Evolutionary conservation across 2,329 filamentous ascomycete genomes (phyloP), one percentile per base, ranked within the genome.

Genomic region (Elsinoe ampelina): DNA sequence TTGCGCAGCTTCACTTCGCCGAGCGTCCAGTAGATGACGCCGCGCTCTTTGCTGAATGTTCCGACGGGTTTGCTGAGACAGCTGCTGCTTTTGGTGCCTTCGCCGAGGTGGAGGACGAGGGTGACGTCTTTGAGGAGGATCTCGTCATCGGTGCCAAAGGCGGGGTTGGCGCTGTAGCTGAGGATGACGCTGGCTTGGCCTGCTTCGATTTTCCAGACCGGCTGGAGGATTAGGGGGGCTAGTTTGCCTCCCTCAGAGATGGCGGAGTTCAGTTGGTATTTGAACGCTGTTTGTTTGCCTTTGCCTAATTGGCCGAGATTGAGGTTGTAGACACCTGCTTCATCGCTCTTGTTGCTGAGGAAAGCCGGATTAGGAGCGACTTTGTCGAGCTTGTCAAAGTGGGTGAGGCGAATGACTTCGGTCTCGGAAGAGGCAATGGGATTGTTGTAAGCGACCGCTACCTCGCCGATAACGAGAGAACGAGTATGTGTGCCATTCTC

Each of bases 351-450:
- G 63, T 89, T 86, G 32, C 84, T 82, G 54, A 97, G 84, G 71
- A 97, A 95, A 58, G 90, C 87, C 42, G 89, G 89, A 69, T 98
- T 98, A 1, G 91, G 90, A 0, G 90, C 91, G 57, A 98, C 91
- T 65, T 89, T 90, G 65, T 97, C 93, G 5, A 98, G 79, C n/a
- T 81, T 80, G 8, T 84, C 73, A 68, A 95, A 95, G 68, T 95
- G 93, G 65, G 95, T 89, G 59, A 98, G 81, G 17, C 88, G 85
- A 62, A 97, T 85, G 1, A 76, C 85, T 65, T 91, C 80, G 1
- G 70, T 72, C 19, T 74, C 73, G 6, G 64, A 62, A 12, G 68
- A 63, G 32, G 66, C 63, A 38, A 78, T 72, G 55, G 77, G 74
- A 15, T 79, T 70, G 57, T 93, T 93, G 69, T 91, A 91, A 19